These are phyloP conservation scores for Dothiorella sarmentorum DNA, from an alignment of 2,329 filamentous ascomycete species.

Conservation along the genomic window DNA sequence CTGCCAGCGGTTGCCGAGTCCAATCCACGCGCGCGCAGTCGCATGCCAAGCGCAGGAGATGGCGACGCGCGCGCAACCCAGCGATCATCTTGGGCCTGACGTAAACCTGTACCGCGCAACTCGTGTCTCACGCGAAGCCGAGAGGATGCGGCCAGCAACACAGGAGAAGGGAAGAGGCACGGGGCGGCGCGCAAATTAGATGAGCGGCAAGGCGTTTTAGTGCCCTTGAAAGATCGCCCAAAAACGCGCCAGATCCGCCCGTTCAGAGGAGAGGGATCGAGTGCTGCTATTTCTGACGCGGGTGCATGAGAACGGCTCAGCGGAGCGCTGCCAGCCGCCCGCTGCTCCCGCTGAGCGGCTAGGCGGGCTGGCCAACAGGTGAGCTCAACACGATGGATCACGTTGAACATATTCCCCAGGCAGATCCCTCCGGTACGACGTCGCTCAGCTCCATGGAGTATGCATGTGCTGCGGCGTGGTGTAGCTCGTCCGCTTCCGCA, in stretches of 20 bases:
- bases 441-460: neutral
- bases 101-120: neutral
- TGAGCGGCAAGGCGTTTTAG: neutral
- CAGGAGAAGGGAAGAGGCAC: neutral
- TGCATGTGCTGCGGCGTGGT: conserved; percentile 9
- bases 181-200: neutral
- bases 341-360: neutral
- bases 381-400: conserved; percentile 5
- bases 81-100: neutral
- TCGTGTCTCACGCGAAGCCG: neutral
- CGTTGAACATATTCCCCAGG: conserved; percentile 7
- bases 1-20: neutral
- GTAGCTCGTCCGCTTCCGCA: neutral
- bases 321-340: neutral
- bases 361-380: neutral
- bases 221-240: too few species aligned
- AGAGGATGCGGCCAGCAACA: neutral
- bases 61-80: neutral
- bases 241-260: neutral
- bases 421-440: conserved; percentile 13
- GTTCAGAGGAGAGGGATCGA: neutral
- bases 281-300: conserved; percentile 2
- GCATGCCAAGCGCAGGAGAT: neutral
- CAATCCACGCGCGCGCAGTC: neutral
- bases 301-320: neutral